phyloP scores from a whole-genome alignment of 2,329 filamentous ascomycete genomes.

The Hypoxylon sp. region DNA sequence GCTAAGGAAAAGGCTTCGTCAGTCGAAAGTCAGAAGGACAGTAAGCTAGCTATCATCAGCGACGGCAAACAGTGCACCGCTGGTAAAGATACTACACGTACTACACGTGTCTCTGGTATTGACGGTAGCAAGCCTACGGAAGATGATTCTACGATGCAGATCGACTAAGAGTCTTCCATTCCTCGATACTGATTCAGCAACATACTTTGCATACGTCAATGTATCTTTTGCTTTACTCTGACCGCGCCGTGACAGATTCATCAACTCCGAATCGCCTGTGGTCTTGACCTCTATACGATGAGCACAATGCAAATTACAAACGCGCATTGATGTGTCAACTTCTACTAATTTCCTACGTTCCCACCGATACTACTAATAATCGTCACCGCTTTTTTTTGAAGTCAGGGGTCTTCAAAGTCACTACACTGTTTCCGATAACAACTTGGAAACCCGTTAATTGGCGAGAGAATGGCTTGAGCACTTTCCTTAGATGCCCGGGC shows the following conservation, averaged over 20 bases:
- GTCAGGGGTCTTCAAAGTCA: not conserved
- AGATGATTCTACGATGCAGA: conserved; percentile 48
- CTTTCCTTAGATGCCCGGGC: not conserved
- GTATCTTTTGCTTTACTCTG: conserved; percentile 5
- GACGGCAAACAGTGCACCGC: conserved; percentile 41
- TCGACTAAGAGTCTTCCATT: conserved; percentile 43
- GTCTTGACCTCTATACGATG: conserved; percentile 3
- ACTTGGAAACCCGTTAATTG: conserved; percentile 12
- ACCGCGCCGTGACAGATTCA: not conserved
- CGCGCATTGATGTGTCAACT: conserved; percentile 13
- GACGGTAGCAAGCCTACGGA: conserved; percentile 19
- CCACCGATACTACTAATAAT: conserved; percentile 9
- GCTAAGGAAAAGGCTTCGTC: conserved; percentile 31
- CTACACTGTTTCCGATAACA: conserved; percentile 9
- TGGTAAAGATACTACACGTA: conserved; percentile 27
- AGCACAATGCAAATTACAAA: conserved; percentile 14
- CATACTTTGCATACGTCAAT: not conserved
- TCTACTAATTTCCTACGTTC: conserved; percentile 18
- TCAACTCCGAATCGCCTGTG: not conserved
- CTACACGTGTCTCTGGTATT: conserved; percentile 23
- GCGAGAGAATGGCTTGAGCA: conserved; percentile 5
- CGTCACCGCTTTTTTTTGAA: conserved; percentile 7
- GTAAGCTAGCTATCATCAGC: conserved; percentile 38
- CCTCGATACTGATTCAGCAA: not conserved
- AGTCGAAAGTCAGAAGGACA: conserved; percentile 39